A percentile compares a stretch with the other conserved stretches of the same genome.
These are phyloP conservation scores for Aspergillus texensis DNA, from an alignment of 2,329 filamentous ascomycete species.

Conservation along the genomic window DNA sequence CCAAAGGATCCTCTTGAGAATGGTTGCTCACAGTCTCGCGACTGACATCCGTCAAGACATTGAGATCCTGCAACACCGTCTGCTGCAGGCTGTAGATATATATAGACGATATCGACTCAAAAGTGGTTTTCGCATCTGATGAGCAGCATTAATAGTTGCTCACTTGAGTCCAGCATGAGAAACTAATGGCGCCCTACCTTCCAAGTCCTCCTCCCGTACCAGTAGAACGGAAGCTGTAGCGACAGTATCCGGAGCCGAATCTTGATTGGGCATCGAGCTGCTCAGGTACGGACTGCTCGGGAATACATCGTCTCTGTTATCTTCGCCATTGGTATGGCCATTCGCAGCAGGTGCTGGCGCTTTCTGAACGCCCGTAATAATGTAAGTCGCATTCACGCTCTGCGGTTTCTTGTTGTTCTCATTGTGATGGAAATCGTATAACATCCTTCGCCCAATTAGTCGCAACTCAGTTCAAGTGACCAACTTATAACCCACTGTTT, in stretches of 20 bases:
- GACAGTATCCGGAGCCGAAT: slow-evolving; percentile 53
- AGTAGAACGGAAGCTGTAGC: slow-evolving; percentile 65
- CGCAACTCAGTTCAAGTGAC: slow-evolving; percentile 20
- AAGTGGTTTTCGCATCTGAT: slow-evolving; percentile 67
- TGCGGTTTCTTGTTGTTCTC: slow-evolving; percentile 75
- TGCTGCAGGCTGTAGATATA: slow-evolving; percentile 86
- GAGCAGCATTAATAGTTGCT: neutral
- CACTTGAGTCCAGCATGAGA: neutral
- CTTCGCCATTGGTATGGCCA: slow-evolving; percentile 57
- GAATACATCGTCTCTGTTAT: slow-evolving; percentile 61
- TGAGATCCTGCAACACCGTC: slow-evolving; percentile 69
- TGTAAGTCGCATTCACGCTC: slow-evolving; percentile 88
- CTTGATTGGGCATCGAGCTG: slow-evolving; percentile 64
- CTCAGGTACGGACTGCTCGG: slow-evolving; percentile 68
- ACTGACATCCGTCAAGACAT: slow-evolving; percentile 70
- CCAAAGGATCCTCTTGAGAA: slow-evolving; percentile 61
- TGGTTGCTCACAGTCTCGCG: slow-evolving; percentile 63
- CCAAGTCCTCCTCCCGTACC: slow-evolving; percentile 71
- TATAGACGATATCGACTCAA: slow-evolving; percentile 73
- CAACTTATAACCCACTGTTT: slow-evolving; percentile 70
- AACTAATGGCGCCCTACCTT: slow-evolving; percentile 52
- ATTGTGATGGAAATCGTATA: slow-evolving; percentile 78
- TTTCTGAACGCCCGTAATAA: slow-evolving; percentile 72
- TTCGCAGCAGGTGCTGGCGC: slow-evolving; percentile 40
- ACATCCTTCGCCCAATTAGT: slow-evolving; percentile 62